These are phyloP conservation scores for Fusarium temperatum DNA, from an alignment of 2,329 filamentous ascomycete species.

Conservation along the genomic window DNA sequence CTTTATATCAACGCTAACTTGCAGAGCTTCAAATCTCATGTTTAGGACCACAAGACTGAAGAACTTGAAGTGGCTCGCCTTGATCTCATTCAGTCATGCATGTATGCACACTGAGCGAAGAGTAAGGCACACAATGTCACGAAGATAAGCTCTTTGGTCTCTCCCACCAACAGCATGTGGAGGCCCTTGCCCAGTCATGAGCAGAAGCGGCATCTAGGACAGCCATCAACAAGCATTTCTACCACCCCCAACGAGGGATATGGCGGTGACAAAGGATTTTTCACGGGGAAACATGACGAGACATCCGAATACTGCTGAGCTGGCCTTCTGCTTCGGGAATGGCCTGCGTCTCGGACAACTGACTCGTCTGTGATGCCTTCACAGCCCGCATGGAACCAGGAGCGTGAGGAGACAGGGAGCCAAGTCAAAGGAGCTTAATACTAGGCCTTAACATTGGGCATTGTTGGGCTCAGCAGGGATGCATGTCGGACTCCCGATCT, in stretches of 20 bases:
- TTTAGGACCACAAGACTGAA: neutral
- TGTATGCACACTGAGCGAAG: neutral
- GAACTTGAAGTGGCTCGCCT: slow-evolving; percentile 16
- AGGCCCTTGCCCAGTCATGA: slow-evolving; percentile 19
- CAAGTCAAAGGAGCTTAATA: slow-evolving; percentile 7
- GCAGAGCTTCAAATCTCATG: neutral
- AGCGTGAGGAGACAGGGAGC: slow-evolving; percentile 21
- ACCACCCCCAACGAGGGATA: slow-evolving; percentile 21
- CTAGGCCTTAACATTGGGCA: slow-evolving; percentile 34
- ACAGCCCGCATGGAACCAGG: slow-evolving; percentile 40
- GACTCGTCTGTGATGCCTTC: slow-evolving; percentile 42
- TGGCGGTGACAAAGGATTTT: slow-evolving; percentile 30
- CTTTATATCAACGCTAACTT: neutral
- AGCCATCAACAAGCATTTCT: slow-evolving; percentile 18
- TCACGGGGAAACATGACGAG: slow-evolving; percentile 33
- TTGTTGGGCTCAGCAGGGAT: slow-evolving; percentile 39
- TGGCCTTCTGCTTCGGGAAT: slow-evolving; percentile 48
- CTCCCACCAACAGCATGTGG: slow-evolving; percentile 9
- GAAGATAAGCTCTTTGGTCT: slow-evolving; percentile 14
- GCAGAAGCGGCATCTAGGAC: slow-evolving; percentile 15
- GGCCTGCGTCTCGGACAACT: slow-evolving; percentile 41
- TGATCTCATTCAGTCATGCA: slow-evolving; percentile 7
- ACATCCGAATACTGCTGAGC: slow-evolving; percentile 41
- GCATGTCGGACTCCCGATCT: slow-evolving; percentile 27
- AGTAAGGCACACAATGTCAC: slow-evolving; percentile 10